phyloP scores from a whole-genome alignment of 2,329 filamentous ascomycete species.

The Microcyclospora tardicrescens region DNA sequence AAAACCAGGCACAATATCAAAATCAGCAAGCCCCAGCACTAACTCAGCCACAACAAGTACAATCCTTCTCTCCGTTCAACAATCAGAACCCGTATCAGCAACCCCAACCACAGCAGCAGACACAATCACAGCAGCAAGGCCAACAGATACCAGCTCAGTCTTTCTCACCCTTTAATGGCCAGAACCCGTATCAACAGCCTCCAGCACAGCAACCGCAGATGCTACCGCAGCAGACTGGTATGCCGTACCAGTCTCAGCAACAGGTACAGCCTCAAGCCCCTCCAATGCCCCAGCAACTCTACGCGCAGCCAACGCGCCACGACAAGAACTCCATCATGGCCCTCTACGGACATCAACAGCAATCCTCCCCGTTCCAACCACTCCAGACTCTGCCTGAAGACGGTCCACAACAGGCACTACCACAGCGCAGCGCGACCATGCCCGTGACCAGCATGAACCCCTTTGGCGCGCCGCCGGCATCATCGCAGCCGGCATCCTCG shows the following conservation, averaged over 20 bases:
- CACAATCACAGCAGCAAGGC: constrained; percentile 15
- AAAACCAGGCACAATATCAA: constrained; percentile 2
- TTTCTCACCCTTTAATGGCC: no score
- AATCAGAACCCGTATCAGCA: constrained; percentile 8
- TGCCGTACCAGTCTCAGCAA: constrained; percentile 16
- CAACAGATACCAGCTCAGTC: constrained; percentile 3
- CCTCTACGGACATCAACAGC: constrained; percentile 50
- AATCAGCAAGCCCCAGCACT: constrained; percentile 4
- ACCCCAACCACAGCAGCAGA: constrained; percentile 2
- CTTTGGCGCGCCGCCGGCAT: constrained; percentile 7
- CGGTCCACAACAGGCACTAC: constrained; percentile 9
- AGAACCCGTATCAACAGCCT: constrained; percentile 6
- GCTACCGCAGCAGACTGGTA: constrained; percentile 10
- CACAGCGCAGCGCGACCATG: constrained; percentile 28
- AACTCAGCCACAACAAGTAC: constrained; percentile 11
- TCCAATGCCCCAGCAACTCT: constrained; percentile 25
- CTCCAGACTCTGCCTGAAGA: constrained; percentile 24
- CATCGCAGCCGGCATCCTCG: constrained; percentile 13
- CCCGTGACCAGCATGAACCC: constrained; percentile 21
- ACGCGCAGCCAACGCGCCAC: constrained; percentile 34
- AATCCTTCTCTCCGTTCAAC: constrained; percentile 1
- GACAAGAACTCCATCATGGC: constrained; percentile 67
- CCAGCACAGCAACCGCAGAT: constrained; percentile 14
- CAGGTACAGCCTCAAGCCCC: constrained; percentile 26
- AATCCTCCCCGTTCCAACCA: constrained; percentile 34